A percentile compares a stretch with the other conserved stretches of the same genome.
phyloP scores from a whole-genome alignment of 768 basidiomycete species.

The Tremella mesenterica region DNA sequence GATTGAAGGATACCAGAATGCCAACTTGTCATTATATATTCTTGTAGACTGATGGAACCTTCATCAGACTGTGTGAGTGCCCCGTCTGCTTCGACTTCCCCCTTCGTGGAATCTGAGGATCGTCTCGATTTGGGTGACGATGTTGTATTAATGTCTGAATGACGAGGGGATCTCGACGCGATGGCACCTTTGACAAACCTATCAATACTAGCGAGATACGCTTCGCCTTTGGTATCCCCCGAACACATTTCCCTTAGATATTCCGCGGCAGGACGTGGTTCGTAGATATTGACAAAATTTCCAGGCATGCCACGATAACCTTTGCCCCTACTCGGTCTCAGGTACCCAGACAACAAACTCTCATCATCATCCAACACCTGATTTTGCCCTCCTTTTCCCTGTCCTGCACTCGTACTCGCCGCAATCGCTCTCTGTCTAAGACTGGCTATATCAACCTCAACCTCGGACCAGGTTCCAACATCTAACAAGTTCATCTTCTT shows the following conservation, averaged over 20 bases:
- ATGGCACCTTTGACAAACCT: conserved; percentile 36
- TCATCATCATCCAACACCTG: conserved; percentile 16
- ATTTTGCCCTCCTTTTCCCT: conserved; percentile 1
- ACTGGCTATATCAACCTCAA: conserved; percentile 18
- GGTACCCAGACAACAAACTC: conserved; percentile 12
- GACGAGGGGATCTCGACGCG: background rate
- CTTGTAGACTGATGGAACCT: background rate
- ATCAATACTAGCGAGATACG: conserved; percentile 31
- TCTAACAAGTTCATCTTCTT: conserved; percentile 12
- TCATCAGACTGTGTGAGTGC: too few species aligned
- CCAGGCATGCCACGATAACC: background rate
- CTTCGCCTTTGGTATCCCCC: conserved; percentile 34
- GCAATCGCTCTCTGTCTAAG: background rate
- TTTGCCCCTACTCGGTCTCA: conserved; percentile 12
- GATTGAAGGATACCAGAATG: conserved; percentile 5
- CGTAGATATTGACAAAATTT: conserved; percentile 24
- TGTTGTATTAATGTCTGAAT: too few species aligned
- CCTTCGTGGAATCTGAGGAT: too few species aligned
- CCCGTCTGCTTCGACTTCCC: background rate
- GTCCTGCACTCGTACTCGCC: background rate
- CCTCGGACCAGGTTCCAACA: conserved; percentile 24
- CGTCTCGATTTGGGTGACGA: background rate
- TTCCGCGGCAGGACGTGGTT: conserved; percentile 10
- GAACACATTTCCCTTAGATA: conserved; percentile 28
- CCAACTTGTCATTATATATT: background rate